Conservation (phyloP, 192 early-diverging fungal species). For the Rhizophagus prolifer region DNA sequence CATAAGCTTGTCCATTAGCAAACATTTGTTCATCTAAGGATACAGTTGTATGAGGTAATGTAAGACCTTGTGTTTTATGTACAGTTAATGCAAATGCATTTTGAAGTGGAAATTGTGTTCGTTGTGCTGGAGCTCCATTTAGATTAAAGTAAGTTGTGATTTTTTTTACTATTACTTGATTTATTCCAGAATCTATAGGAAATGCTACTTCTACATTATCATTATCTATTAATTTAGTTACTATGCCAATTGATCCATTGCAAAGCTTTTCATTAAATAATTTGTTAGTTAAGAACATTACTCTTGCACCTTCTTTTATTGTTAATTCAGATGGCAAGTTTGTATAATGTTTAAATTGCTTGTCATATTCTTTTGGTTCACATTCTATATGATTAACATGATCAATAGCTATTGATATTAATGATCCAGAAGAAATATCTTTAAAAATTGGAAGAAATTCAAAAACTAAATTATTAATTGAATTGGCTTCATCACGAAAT, state of each 20-base stretch:
- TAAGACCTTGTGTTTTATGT: slow-evolving; percentile 19
- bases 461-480: too few species aligned
- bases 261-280: background rate
- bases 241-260: background rate
- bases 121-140: background rate
- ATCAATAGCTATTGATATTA: too few species aligned
- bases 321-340: background rate
- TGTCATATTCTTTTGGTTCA: background rate
- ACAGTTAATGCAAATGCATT: slow-evolving; percentile 9
- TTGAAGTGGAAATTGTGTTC: slow-evolving; percentile 10
- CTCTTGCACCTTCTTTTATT: background rate
- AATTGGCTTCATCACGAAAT: too few species aligned
- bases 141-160: background rate
- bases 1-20: background rate
- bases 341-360: background rate
- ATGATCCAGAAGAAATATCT: too few species aligned
- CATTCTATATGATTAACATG: too few species aligned
- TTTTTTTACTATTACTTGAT: background rate
- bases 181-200: background rate
- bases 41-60: background rate
- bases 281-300: background rate
- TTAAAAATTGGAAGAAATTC: too few species aligned
- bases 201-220: background rate
- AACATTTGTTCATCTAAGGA: background rate
- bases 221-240: background rate